Percentiles rank a stretch among this genome's conserved stretches.
These are phyloP conservation scores for Cryptosporidium baileyi DNA, from an alignment of 169 alveolate species.

Conservation along the genomic window DNA sequence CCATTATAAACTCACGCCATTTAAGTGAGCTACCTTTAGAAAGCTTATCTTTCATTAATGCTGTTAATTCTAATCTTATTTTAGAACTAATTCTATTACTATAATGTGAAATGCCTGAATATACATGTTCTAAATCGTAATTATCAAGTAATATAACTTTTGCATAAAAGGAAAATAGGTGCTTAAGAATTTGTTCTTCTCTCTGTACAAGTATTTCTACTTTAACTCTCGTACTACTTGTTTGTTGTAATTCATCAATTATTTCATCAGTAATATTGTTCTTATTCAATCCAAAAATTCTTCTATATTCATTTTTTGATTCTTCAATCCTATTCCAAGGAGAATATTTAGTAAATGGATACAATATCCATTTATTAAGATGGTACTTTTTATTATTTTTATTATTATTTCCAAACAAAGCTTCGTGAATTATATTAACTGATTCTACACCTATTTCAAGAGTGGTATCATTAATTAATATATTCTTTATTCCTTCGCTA, in stretches of 20 bases:
- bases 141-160: slow-evolving; percentile 12
- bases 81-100: slow-evolving; percentile 25
- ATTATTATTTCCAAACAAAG: slow-evolving; percentile 2
- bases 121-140: slow-evolving; percentile 36
- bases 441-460: slow-evolving; percentile 57
- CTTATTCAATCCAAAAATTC: slow-evolving; percentile 29
- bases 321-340: slow-evolving; percentile 68
- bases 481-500: slow-evolving; percentile 35
- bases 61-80: slow-evolving; percentile 28
- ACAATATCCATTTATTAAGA: slow-evolving; percentile 17
- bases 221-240: slow-evolving; percentile 45
- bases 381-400: background rate
- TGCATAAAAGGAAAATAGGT: slow-evolving; percentile 47
- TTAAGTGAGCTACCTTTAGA: slow-evolving; percentile 7
- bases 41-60: slow-evolving; percentile 1
- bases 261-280: slow-evolving; percentile 6
- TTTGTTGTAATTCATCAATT: slow-evolving; percentile 43
- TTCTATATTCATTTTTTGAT: slow-evolving; percentile 25
- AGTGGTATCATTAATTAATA: slow-evolving; percentile 17
- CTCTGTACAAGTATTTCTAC: slow-evolving; percentile 38
- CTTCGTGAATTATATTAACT: slow-evolving; percentile 26
- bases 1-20: background rate
- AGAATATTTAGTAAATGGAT: slow-evolving; percentile 54
- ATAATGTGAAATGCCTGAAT: slow-evolving; percentile 52
- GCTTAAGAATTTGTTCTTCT: slow-evolving; percentile 39